Evolutionary conservation across 2,329 filamentous ascomycete species (phyloP), one percentile per base, ranked within the genome.

Genomic region (Magnaporthiopsis rhizophila): DNA sequence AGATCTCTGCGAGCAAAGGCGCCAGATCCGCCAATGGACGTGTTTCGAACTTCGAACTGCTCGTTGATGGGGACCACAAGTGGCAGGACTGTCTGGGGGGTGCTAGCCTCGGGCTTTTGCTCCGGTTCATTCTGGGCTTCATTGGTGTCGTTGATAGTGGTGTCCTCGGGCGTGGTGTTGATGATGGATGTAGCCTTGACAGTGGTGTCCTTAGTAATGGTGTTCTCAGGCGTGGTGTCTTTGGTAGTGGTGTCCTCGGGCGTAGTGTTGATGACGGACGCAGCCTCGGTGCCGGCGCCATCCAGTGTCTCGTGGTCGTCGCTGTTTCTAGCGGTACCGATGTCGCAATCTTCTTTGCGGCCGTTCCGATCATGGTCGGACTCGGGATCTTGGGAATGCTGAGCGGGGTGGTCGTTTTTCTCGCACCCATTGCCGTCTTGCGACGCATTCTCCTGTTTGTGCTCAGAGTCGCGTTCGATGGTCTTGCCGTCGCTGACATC

Each of bases 1-100:
- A 85, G 73, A 8, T 76, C 71, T 6, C 68, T 69, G 0, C 69
- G 67, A 0, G 83, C 81, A 60, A 84, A 83, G 0, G 75, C 77
- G 0, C 83, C 83, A 59, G 77, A 75, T 1, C 82, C 82, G 0
- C 77, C 76, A 1, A 80, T 71, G 0, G 66, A 61, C 0, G 81
- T 83, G 12, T 69, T 69, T 3, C 71, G 74, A 7, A 85, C 69
- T 13, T 74, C 68, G 56, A 85, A 77, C 65, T 69, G 75, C 0
- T 72, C 69, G 65, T 82, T 83, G 28, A 71, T 62, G 15, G 24
- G 59, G 24, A 64, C 63, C 26, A 34, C 26, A n/a, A 45, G 50
- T 9, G 21, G 26, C 12, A 32, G n/a, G 13, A 12, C 21, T 13
- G 21, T 8, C 15, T n/a, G 13, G 1, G 18, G 21, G 18, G 28